A percentile compares a stretch with the other conserved stretches of the same genome.
phyloP scores from a whole-genome alignment of 257 asterid genomes.

The Henckelia pumila region DNA sequence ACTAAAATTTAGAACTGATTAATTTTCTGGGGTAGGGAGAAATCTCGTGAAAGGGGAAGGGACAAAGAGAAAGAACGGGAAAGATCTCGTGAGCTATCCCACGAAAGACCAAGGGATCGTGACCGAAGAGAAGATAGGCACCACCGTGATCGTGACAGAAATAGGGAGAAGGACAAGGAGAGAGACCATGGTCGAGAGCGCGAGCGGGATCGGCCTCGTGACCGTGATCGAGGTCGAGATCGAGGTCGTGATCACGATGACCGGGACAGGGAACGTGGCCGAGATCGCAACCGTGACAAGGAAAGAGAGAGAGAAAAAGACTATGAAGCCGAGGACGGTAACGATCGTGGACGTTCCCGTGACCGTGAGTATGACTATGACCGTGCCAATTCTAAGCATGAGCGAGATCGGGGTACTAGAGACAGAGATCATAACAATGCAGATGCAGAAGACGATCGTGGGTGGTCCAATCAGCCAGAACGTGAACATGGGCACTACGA shows the following conservation, averaged over 20 bases:
- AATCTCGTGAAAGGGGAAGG: slow-evolving; percentile 76
- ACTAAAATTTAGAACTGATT: slow-evolving; percentile 16
- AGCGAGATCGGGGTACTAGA: slow-evolving; percentile 24
- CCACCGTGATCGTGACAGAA: slow-evolving; percentile 87
- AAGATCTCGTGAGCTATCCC: slow-evolving; percentile 74
- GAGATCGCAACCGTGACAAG: slow-evolving; percentile 47
- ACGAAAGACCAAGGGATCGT: slow-evolving; percentile 74
- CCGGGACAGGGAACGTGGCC: slow-evolving; percentile 45
- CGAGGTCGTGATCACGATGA: slow-evolving; percentile 48
- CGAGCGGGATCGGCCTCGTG: slow-evolving; percentile 39
- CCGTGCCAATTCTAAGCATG: slow-evolving; percentile 31
- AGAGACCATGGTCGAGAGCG: slow-evolving; percentile 32
- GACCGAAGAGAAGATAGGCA: slow-evolving; percentile 82
- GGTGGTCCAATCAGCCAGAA: slow-evolving; percentile 30
- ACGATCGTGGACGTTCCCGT: slow-evolving; percentile 36
- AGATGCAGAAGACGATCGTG: slow-evolving; percentile 38
- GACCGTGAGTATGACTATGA: slow-evolving; percentile 36
- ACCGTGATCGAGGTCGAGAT: background rate
- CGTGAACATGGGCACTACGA: slow-evolving; percentile 35
- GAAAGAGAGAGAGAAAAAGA: slow-evolving; percentile 38
- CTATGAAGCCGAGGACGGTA: slow-evolving; percentile 29
- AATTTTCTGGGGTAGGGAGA: slow-evolving; percentile 68
- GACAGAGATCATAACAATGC: slow-evolving; percentile 23
- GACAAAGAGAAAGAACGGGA: slow-evolving; percentile 68
- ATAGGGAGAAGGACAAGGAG: slow-evolving; percentile 59